Evolutionary conservation across 257 asterid genomes (phyloP).

Genomic region (Salvia splendens): DNA sequence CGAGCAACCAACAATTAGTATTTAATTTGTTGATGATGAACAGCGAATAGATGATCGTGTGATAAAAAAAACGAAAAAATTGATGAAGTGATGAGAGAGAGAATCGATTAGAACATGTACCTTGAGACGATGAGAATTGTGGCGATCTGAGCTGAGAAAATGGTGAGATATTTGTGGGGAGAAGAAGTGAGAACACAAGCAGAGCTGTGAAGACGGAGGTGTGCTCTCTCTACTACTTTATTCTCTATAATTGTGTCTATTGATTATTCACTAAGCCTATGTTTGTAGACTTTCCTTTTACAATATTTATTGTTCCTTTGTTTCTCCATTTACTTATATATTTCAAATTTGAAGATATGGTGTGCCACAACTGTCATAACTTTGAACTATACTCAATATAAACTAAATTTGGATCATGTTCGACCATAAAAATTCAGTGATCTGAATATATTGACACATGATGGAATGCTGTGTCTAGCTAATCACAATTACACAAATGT

Average conservation of each 20-base stretch:
- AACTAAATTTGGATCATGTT: no score
- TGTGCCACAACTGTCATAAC: neutral
- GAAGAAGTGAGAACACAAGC: neutral
- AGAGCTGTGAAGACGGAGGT: slow-evolving; percentile 12
- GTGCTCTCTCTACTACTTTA: no score
- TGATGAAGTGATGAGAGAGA: neutral
- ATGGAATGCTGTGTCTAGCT: no score
- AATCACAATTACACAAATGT: no score
- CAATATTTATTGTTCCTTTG: neutral
- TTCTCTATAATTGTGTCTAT: neutral
- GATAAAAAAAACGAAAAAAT: neutral
- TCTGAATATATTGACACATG: no score
- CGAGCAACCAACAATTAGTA: no score
- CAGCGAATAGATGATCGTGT: neutral
- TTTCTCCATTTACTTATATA: neutral
- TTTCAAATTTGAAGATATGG: neutral
- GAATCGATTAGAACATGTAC: neutral
- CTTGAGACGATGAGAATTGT: neutral
- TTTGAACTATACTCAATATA: neutral
- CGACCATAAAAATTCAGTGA: no score
- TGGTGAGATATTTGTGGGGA: neutral
- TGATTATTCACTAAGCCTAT: neutral
- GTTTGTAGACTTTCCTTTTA: slow-evolving; percentile 23
- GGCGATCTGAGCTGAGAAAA: slow-evolving; percentile 13
- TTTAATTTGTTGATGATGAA: no score